Conservation (phyloP, 352 stramenopile genomes). For the Globisporangium alternatum region DNA sequence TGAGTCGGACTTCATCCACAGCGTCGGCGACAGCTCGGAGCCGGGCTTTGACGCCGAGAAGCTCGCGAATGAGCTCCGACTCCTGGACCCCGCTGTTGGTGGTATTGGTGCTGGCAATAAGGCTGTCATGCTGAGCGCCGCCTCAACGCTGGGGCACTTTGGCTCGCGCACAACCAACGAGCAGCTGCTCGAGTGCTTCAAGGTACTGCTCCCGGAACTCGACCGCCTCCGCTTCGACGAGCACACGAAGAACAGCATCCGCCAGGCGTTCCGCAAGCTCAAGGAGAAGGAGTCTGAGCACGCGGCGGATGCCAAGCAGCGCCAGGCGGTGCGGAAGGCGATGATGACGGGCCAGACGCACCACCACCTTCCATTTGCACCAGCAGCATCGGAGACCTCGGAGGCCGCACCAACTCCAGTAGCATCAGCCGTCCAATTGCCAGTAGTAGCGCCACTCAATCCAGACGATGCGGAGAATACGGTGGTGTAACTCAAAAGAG, state of each 20-base stretch:
- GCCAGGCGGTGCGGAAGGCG: slow-evolving; percentile 8
- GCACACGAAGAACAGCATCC: slow-evolving; percentile 59
- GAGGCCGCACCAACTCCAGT: neutral
- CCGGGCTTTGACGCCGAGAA: neutral
- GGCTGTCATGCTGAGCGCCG: neutral
- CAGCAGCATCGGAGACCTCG: neutral
- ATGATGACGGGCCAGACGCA: slow-evolving; percentile 1
- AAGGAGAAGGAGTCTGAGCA: slow-evolving; percentile 27
- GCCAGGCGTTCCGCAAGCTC: slow-evolving; percentile 42
- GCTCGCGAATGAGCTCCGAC: slow-evolving; percentile 1
- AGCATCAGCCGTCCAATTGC: neutral
- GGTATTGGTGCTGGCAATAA: neutral
- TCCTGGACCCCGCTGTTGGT: neutral
- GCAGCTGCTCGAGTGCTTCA: slow-evolving; percentile 47
- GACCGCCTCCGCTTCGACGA: slow-evolving; percentile 55
- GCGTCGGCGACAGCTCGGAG: slow-evolving; percentile 10
- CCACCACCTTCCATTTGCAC: neutral
- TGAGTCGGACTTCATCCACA: slow-evolving; percentile 42
- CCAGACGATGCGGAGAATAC: neutral
- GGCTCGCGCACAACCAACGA: slow-evolving; percentile 32
- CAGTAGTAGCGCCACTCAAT: neutral
- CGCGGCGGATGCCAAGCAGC: slow-evolving; percentile 10
- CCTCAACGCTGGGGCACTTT: slow-evolving; percentile 2
- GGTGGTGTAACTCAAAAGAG: neutral
- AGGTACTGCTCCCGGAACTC: slow-evolving; percentile 44